phyloP scores from a whole-genome alignment of 352 stramenopile species.

The Globisporangium yorkense region DNA sequence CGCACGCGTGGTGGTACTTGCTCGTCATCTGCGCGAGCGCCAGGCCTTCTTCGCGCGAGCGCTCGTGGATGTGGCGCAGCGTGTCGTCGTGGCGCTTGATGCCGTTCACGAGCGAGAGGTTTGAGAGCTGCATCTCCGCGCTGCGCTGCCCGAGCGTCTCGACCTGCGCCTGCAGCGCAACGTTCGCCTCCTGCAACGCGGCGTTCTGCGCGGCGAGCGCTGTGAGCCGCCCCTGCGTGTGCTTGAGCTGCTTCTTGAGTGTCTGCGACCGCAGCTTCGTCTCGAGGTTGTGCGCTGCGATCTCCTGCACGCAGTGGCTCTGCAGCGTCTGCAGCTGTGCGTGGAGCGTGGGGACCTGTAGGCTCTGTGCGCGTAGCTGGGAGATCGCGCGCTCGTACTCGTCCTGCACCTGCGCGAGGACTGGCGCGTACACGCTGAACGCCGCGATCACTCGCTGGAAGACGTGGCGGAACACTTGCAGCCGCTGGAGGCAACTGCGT shows the following conservation, averaged over 20 bases:
- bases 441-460: conserved; percentile 46
- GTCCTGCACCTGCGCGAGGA: conserved; percentile 54
- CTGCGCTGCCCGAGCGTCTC: conserved; percentile 24
- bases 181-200: conserved; percentile 21
- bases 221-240: conserved; percentile 45
- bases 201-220: conserved; percentile 45
- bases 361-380: conserved; percentile 22
- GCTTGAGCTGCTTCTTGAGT: conserved; percentile 43
- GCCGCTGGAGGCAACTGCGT: conserved; percentile 21
- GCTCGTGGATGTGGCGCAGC: conserved; percentile 50
- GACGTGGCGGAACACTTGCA: conserved; percentile 51
- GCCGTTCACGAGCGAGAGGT: conserved; percentile 48
- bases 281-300: conserved; percentile 39
- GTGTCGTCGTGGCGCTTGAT: conserved; percentile 75
- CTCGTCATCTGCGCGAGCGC: conserved; percentile 43
- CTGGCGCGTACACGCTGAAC: conserved; percentile 60
- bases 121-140: conserved; percentile 40
- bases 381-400: conserved; percentile 52
- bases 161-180: conserved; percentile 22
- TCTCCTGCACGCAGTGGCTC: conserved; percentile 51
- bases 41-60: conserved; percentile 42
- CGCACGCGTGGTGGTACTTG: conserved; percentile 62
- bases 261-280: conserved; percentile 26
- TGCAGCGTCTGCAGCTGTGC: conserved; percentile 51
- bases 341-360: conserved; percentile 44